Base-by-base conservation (phyloP, 768 basidiomycete species). In the Trametes meyenii region DNA sequence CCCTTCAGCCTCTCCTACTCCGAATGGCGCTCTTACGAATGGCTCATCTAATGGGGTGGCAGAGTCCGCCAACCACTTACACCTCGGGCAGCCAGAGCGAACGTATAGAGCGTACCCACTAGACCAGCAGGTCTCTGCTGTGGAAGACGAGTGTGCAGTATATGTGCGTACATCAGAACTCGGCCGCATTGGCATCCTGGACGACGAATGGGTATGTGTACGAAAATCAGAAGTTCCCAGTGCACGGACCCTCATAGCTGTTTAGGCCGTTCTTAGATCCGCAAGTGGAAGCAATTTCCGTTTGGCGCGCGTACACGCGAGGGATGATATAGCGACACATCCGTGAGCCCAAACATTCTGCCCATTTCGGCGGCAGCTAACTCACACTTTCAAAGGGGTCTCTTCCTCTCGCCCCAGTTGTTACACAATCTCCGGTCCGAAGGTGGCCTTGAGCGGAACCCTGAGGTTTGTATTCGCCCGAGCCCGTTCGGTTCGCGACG, bases 141-240 rank as follows among this genome's bases (percentile, higher is more conserved):
- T 70, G 11, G 66, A 79, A 38, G 85, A 88, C 55, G 81, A 88
- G 51, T 76, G 74, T 43, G 82, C 87, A 3, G 65, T 92, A 0
- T 90, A 87, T 70, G 66, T 90, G 36, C 79, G 81, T 35, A 85
- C 88, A 2, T 68, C 77, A n/a, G 86, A 89, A 60, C 77, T 94
- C 16, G 81, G 83, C 40, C 81, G 77, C 54, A 74, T 90, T 43
- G 91, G 92, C 14, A 71, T 87, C 6, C 77, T 91, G 51, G 82
- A 83, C 63, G 87, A 87, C 35, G 92, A 93, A 69, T 94, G 92
- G 93, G 92, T 90, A 72, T 46, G 80, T 65, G 24, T 40, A 2
- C 23, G 3, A n/a, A 42, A 5, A n/a, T n/a, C n/a, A n/a, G n/a
- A n/a, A n/a, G 24, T 12, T 35, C 23, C 12, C 1, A n/a, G 8